These are phyloP conservation scores for Panicum virgatum DNA, from an alignment of 202 grass and related monocot genomes.

Conservation along the genomic window DNA sequence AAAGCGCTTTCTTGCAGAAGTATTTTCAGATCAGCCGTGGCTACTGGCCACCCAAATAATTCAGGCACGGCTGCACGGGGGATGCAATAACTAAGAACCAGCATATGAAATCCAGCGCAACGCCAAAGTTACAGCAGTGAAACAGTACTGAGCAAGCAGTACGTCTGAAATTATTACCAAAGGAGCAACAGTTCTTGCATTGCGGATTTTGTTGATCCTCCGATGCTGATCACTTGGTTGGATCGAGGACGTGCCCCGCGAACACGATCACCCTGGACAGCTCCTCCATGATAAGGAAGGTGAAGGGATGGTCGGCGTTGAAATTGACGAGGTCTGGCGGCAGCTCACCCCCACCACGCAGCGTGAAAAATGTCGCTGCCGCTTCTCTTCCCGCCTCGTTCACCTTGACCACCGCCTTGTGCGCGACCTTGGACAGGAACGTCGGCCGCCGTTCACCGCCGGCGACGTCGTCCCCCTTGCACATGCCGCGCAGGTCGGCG, in stretches of 20 bases:
- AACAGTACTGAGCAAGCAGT: no score
- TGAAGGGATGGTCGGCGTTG: constrained; percentile 34
- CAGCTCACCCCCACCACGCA: accelerated
- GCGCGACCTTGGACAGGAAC: neutral
- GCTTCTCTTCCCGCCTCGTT: constrained; percentile 29
- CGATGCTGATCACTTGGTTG: no score
- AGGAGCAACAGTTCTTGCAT: no score
- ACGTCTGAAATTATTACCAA: no score
- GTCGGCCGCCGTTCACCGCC: neutral
- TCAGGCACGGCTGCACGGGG: no score
- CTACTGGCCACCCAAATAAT: no score
- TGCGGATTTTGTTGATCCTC: no score
- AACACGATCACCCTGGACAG: constrained; percentile 1
- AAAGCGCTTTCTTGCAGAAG: no score
- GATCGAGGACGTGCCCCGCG: neutral
- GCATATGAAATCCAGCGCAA: no score
- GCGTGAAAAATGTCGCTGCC: accelerated
- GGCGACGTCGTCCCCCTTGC: neutral
- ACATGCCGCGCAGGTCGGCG: constrained; percentile 3
- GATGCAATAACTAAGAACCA: no score
- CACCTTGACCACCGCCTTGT: constrained; percentile 30
- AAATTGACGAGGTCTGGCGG: neutral
- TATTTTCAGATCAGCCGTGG: no score
- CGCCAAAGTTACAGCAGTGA: no score
- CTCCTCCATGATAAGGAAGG: constrained; percentile 45